These are phyloP conservation scores for Micromonas pusilla DNA, from an alignment of 139 green algal species.

Conservation along the genomic window DNA sequence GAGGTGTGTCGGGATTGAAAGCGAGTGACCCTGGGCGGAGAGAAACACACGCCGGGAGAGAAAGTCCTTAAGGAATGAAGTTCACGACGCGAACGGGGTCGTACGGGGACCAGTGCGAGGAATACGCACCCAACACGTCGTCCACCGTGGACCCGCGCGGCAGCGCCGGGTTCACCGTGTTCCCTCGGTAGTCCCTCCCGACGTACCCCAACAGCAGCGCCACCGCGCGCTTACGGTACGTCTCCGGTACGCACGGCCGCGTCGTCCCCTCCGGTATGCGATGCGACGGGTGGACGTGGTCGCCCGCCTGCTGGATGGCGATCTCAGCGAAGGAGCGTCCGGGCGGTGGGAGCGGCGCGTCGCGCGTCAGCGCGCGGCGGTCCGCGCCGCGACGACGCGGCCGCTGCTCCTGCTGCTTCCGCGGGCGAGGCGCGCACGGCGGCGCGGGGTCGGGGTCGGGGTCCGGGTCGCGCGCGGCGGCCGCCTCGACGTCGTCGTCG, in stretches of 20 bases:
- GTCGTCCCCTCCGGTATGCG: background rate
- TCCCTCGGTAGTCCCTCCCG: background rate
- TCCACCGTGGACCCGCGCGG: conserved; percentile 1
- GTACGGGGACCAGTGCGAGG: too few relatives aligned
- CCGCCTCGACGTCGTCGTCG: background rate
- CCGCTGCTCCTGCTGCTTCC: too few relatives aligned
- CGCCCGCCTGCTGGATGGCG: background rate
- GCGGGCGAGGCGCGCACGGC: too few relatives aligned
- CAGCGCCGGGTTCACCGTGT: conserved; percentile 3
- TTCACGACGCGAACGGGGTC: too few relatives aligned
- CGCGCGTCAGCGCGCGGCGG: too few relatives aligned
- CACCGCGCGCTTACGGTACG: background rate
- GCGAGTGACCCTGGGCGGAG: too few relatives aligned
- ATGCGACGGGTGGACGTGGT: background rate
- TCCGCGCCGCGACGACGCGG: too few relatives aligned
- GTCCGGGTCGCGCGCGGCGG: background rate
- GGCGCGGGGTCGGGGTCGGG: too few relatives aligned
- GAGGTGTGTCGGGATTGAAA: too few relatives aligned
- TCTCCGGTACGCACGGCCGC: background rate
- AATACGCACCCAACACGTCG: conserved; percentile 1
- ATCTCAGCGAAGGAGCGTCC: background rate
- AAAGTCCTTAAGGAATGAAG: too few relatives aligned
- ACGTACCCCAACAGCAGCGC: conserved; percentile 21
- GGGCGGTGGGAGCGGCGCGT: too few relatives aligned
- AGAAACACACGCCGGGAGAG: too few relatives aligned